These are phyloP conservation scores for Groenewaldozyma auringiensis DNA, from an alignment of 1,139 yeast species.

Conservation along the genomic window DNA sequence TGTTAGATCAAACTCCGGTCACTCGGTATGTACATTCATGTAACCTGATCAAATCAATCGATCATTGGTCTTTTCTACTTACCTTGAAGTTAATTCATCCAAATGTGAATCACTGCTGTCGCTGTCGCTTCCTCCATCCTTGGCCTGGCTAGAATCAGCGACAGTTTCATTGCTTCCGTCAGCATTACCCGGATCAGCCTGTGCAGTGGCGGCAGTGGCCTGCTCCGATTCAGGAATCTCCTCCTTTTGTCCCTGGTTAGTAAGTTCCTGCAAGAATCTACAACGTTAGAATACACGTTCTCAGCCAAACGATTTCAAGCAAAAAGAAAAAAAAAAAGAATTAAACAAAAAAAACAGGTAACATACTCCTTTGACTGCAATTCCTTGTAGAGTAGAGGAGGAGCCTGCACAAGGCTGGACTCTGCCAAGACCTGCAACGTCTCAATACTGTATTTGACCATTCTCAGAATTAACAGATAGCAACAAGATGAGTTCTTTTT, in stretches of 20 bases:
- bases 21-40: too few relatives aligned
- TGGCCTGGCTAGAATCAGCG: neutral
- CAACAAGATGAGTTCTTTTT: neutral
- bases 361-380: conserved; percentile 1
- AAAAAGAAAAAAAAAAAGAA: too few relatives aligned
- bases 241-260: neutral
- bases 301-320: neutral
- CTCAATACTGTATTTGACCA: conserved; percentile 8
- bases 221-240: neutral
- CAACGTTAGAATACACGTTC: neutral
- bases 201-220: neutral
- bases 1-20: too few relatives aligned
- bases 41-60: too few relatives aligned
- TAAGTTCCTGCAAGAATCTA: neutral
- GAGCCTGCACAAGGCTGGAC: conserved; percentile 25
- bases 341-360: too few relatives aligned
- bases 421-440: conserved; percentile 28
- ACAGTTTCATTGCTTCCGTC: neutral
- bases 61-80: too few relatives aligned
- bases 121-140: neutral
- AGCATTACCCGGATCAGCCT: neutral
- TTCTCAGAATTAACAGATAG: neutral
- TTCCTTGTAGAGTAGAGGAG: conserved; percentile 14
- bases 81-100: conserved; percentile 11
- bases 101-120: conserved; percentile 7